These are phyloP conservation scores for Fusarium brachygibbosum DNA, from an alignment of 2,329 filamentous ascomycete genomes.

Conservation along the genomic window DNA sequence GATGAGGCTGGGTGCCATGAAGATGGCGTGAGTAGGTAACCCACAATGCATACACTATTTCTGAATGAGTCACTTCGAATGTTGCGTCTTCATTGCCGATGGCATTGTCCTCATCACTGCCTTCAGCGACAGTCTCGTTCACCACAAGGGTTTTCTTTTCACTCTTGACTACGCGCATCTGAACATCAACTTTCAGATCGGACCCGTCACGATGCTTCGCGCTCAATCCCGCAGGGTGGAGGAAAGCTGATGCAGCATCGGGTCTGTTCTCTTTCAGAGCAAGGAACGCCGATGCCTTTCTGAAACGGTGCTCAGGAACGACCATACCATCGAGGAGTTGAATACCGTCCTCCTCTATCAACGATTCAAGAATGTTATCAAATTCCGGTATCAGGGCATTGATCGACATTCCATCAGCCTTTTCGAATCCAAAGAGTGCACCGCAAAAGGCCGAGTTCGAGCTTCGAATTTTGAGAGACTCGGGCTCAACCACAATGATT, in stretches of 20 bases:
- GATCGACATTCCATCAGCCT: conserved; percentile 83
- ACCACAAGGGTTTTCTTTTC: conserved; percentile 75
- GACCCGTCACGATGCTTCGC: conserved; percentile 92
- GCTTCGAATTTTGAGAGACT: conserved; percentile 84
- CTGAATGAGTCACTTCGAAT: conserved; percentile 69
- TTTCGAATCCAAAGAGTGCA: conserved; percentile 89
- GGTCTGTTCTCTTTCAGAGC: conserved; percentile 85
- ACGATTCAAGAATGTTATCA: conserved; percentile 82
- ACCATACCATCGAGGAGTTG: conserved; percentile 93
- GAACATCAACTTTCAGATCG: conserved; percentile 92
- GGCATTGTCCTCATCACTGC: conserved; percentile 67
- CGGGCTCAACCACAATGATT: conserved; percentile 90
- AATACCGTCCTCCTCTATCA: conserved; percentile 89
- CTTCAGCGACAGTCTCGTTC: conserved; percentile 75
- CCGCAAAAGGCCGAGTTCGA: conserved; percentile 96
- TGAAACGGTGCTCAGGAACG: conserved; percentile 95
- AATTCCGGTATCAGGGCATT: conserved; percentile 88
- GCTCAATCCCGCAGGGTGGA: conserved; percentile 85
- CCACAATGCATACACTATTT: conserved; percentile 95
- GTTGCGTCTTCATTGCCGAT: conserved; percentile 55
- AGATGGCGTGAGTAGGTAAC: conserved; percentile 95
- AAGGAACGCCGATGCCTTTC: conserved; percentile 86
- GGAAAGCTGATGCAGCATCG: conserved; percentile 82
- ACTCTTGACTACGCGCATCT: conserved; percentile 96
- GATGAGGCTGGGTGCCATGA: conserved; percentile 76